These are phyloP conservation scores for Globisporangium canariense DNA, from an alignment of 352 stramenopile species.

Conservation along the genomic window DNA sequence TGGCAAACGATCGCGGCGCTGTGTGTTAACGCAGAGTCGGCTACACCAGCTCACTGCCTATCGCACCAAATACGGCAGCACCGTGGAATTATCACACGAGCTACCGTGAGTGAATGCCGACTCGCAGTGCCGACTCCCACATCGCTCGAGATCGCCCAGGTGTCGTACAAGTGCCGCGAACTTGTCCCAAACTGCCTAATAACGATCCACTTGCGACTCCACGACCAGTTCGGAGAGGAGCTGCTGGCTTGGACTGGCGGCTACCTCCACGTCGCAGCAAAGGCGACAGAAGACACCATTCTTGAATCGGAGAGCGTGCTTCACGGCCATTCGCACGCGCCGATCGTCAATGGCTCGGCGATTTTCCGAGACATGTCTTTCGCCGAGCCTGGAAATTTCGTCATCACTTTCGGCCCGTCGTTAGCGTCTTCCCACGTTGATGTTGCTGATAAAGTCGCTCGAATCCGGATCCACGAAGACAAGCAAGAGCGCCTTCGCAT, in stretches of 20 bases:
- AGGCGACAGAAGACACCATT: neutral
- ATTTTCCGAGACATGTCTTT: slow-evolving; percentile 42
- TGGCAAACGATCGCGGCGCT: slow-evolving; percentile 30
- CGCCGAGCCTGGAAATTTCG: slow-evolving; percentile 35
- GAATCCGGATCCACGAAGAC: slow-evolving; percentile 40
- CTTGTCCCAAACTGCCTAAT: slow-evolving; percentile 44
- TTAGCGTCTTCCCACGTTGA: slow-evolving; percentile 10
- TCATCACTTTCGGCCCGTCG: slow-evolving; percentile 27
- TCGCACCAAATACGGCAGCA: slow-evolving; percentile 27
- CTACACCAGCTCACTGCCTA: slow-evolving; percentile 44
- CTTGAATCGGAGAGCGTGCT: slow-evolving; percentile 9
- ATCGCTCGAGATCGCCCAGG: slow-evolving; percentile 39
- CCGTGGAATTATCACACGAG: slow-evolving; percentile 15
- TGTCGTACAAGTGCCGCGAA: slow-evolving; percentile 43
- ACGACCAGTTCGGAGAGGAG: slow-evolving; percentile 55
- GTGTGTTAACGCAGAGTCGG: slow-evolving; percentile 29
- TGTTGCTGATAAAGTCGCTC: slow-evolving; percentile 30
- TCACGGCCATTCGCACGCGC: slow-evolving; percentile 5
- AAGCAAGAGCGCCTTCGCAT: slow-evolving; percentile 17
- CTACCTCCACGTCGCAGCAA: slow-evolving; percentile 27
- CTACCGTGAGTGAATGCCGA: slow-evolving; percentile 34
- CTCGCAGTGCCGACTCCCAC: slow-evolving; percentile 20
- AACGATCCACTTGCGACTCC: slow-evolving; percentile 31
- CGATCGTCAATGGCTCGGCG: slow-evolving; percentile 36
- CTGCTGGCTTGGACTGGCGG: slow-evolving; percentile 25